Evolutionary conservation across 2,329 filamentous ascomycete species (phyloP).

Genomic region (Waltergamsia citrina): DNA sequence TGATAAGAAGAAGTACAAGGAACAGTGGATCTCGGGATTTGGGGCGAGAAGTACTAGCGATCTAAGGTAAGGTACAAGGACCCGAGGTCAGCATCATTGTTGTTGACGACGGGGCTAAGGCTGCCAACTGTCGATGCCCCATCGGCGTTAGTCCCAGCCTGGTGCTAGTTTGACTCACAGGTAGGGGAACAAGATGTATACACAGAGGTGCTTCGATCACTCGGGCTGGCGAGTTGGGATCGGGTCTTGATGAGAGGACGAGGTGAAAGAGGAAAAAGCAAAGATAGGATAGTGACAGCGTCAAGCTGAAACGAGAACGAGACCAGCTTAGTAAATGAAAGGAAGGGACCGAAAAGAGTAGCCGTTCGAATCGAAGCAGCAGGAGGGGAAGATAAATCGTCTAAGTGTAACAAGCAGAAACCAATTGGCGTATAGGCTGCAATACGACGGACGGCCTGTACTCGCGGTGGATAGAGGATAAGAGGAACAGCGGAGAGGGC

Average conservation of each 20-base stretch:
- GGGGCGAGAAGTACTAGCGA: background rate
- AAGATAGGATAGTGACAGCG: background rate
- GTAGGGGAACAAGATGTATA: background rate
- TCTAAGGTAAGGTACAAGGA: background rate
- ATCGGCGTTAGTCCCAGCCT: background rate
- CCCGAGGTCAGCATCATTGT: slow-evolving; percentile 1
- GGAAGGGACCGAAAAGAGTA: background rate
- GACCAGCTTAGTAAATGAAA: background rate
- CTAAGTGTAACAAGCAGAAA: background rate
- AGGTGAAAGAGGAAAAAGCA: background rate
- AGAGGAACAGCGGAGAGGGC: too few species aligned
- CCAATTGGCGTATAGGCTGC: background rate
- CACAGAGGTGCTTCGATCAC: background rate
- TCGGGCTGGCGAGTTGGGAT: background rate
- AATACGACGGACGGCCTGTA: too few species aligned
- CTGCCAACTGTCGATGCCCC: background rate
- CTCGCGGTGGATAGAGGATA: too few species aligned
- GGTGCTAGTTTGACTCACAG: background rate
- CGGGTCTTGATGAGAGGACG: background rate
- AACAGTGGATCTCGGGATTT: background rate
- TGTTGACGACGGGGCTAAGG: background rate
- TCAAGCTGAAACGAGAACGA: background rate
- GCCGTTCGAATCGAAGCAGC: background rate
- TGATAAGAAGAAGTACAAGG: background rate
- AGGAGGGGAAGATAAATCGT: background rate